Base-by-base conservation (phyloP, 805 yeast species). In the Saccharomycopsis sp. region DNA sequence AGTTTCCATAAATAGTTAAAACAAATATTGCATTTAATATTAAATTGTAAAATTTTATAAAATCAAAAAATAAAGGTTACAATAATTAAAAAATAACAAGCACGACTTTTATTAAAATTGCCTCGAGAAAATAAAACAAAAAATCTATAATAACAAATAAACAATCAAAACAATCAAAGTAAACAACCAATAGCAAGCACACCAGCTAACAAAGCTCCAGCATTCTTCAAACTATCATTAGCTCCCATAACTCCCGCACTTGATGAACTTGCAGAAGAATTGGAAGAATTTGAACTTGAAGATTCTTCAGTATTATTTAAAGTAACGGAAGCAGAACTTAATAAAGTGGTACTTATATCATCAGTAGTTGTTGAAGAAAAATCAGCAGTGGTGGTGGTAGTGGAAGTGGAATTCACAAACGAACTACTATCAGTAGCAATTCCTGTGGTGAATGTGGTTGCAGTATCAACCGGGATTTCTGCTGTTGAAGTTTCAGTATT, bases 1-100 rank as follows among this genome's bases (percentile, higher is more conserved):
- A 44, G 21, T 46, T 46, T 29, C 47, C 47, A 29, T 45, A 34
- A 30, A 10, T n/a, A n/a, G n/a, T n/a, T n/a, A n/a, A n/a, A n/a
- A n/a, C n/a, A n/a, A n/a, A n/a, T n/a, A n/a, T n/a, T n/a, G n/a
- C n/a, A n/a, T n/a, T n/a, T n/a, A n/a, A n/a, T n/a, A n/a, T n/a
- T n/a, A n/a, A n/a, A n/a, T n/a, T n/a, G n/a, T n/a, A n/a, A n/a
- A n/a, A n/a, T n/a, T n/a, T n/a, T n/a, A n/a, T n/a, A n/a, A n/a
- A n/a, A n/a, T n/a, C n/a, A n/a, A n/a, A n/a, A n/a, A n/a, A n/a
- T n/a, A n/a, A n/a, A n/a, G n/a, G n/a, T n/a, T n/a, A n/a, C n/a
- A n/a, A n/a, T n/a, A n/a, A n/a, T n/a, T n/a, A n/a, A n/a, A n/a
- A n/a, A n/a, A n/a, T n/a, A n/a, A n/a, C n/a, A n/a, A n/a, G n/a